Conservation (phyloP, 2,329 filamentous ascomycete species). For the Sclerotinia glacialis region DNA sequence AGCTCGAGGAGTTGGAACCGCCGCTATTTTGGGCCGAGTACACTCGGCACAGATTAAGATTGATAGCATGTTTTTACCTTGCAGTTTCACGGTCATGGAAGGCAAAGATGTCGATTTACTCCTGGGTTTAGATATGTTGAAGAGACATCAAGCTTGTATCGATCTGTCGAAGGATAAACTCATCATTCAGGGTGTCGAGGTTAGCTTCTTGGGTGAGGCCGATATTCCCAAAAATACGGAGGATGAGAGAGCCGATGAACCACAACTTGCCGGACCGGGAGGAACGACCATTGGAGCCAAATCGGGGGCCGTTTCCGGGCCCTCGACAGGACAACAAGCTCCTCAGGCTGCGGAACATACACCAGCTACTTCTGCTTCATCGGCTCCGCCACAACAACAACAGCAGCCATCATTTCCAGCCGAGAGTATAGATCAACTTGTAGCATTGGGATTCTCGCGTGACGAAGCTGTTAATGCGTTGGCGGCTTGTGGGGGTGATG, state of each 20-base stretch:
- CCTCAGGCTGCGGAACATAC: slow-evolving; percentile 7
- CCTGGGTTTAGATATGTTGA: slow-evolving; percentile 93
- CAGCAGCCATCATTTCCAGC: slow-evolving; percentile 43
- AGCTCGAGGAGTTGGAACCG: slow-evolving; percentile 89
- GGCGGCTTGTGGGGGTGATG: slow-evolving; percentile 77
- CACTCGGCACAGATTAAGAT: slow-evolving; percentile 95
- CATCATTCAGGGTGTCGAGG: slow-evolving; percentile 82
- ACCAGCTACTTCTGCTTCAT: slow-evolving; percentile 21
- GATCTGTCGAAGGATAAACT: slow-evolving; percentile 82
- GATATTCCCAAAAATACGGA: slow-evolving; percentile 88
- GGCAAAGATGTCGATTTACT: slow-evolving; percentile 94
- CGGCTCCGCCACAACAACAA: slow-evolving; percentile 25
- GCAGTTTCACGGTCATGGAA: slow-evolving; percentile 99
- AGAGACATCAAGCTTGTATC: slow-evolving; percentile 89
- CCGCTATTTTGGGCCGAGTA: slow-evolving; percentile 89
- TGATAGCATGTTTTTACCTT: slow-evolving; percentile 80
- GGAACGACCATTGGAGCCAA: slow-evolving; percentile 85
- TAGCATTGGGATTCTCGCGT: slow-evolving; percentile 72
- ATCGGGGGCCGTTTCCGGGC: slow-evolving; percentile 68
- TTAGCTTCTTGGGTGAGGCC: slow-evolving; percentile 85
- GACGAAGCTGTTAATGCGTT: slow-evolving; percentile 77
- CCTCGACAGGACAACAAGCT: slow-evolving; percentile 36
- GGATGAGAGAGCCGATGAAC: slow-evolving; percentile 71
- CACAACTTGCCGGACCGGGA: slow-evolving; percentile 77
- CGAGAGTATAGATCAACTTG: slow-evolving; percentile 71